A percentile compares a stretch with the other conserved stretches of the same genome.
Conservation (phyloP, 192 early-diverging fungal genomes). For the Neocallimastix lanati region DNA sequence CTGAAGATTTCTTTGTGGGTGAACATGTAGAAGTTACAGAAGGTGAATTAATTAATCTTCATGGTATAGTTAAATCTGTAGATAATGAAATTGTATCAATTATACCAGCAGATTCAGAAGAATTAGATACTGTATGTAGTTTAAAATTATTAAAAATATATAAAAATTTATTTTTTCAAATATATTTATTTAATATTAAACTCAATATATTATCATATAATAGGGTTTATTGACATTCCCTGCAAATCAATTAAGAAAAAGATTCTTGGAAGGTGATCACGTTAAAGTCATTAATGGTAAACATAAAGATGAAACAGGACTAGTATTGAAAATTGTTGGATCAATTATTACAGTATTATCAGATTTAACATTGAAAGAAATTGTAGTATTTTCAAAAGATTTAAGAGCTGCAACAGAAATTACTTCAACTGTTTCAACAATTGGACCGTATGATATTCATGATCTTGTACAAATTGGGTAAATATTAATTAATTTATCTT, state of each 20-base stretch:
- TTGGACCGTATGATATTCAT: slow-evolving; percentile 63
- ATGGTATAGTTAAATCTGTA: slow-evolving; percentile 56
- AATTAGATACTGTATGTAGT: slow-evolving; percentile 20
- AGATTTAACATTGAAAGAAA: slow-evolving; percentile 46
- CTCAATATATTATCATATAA: neutral
- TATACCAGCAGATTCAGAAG: slow-evolving; percentile 23
- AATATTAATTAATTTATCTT: neutral
- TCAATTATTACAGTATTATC: slow-evolving; percentile 61
- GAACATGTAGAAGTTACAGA: slow-evolving; percentile 71
- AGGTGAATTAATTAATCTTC: slow-evolving; percentile 63
- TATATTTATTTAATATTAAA: neutral
- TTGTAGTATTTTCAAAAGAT: slow-evolving; percentile 80
- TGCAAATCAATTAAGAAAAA: slow-evolving; percentile 58
- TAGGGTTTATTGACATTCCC: slow-evolving; percentile 5
- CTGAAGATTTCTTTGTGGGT: slow-evolving; percentile 46
- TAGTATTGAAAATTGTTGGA: slow-evolving; percentile 70
- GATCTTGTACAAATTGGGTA: slow-evolving; percentile 71
- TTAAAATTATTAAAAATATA: too few species aligned
- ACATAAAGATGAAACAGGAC: slow-evolving; percentile 66
- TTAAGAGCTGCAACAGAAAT: slow-evolving; percentile 58
- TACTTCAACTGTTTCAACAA: slow-evolving; percentile 16
- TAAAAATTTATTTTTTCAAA: too few species aligned
- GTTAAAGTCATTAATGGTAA: slow-evolving; percentile 81
- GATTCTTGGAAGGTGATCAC: slow-evolving; percentile 80
- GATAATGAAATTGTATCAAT: slow-evolving; percentile 56